Conservation (phyloP, 1,139 yeast genomes). For the Schizosaccharomyces versatilis region DNA sequence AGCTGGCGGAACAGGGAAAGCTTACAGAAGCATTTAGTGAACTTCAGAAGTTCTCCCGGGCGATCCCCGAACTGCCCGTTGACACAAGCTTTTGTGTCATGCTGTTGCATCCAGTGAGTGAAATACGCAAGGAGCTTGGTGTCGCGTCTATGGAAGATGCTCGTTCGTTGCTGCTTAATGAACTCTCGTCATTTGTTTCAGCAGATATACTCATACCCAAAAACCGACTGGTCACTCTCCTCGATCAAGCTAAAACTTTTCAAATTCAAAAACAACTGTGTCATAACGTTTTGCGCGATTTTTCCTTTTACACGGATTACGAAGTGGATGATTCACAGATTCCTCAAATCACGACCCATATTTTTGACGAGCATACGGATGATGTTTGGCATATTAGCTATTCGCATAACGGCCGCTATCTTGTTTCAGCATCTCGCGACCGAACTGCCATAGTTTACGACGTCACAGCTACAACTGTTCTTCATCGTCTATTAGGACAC, state of each 20-base stretch:
- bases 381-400: slow-evolving; percentile 75
- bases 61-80: too few species aligned
- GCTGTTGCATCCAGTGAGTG: neutral
- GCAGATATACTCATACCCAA: slow-evolving; percentile 34
- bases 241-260: slow-evolving; percentile 31
- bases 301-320: slow-evolving; percentile 18
- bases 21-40: slow-evolving; percentile 24
- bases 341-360: slow-evolving; percentile 26
- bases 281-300: slow-evolving; percentile 12
- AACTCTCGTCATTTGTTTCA: slow-evolving; percentile 25
- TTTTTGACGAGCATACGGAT: slow-evolving; percentile 34
- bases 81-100: too few species aligned
- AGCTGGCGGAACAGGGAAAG: slow-evolving; percentile 21
- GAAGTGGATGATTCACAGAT: slow-evolving; percentile 22
- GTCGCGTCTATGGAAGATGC: slow-evolving; percentile 22
- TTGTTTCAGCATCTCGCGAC: slow-evolving; percentile 63
- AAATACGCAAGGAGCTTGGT: slow-evolving; percentile 21
- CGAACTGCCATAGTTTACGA: slow-evolving; percentile 45
- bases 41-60: slow-evolving; percentile 19
- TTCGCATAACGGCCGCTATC: slow-evolving; percentile 50
- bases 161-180: slow-evolving; percentile 24
- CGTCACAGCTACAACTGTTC: slow-evolving; percentile 23
- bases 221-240: slow-evolving; percentile 27
- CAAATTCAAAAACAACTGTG: slow-evolving; percentile 27
- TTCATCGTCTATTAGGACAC: slow-evolving; percentile 31